Conservation (phyloP, 2,329 filamentous ascomycete genomes). For the Trichoderma brevicompactum region DNA sequence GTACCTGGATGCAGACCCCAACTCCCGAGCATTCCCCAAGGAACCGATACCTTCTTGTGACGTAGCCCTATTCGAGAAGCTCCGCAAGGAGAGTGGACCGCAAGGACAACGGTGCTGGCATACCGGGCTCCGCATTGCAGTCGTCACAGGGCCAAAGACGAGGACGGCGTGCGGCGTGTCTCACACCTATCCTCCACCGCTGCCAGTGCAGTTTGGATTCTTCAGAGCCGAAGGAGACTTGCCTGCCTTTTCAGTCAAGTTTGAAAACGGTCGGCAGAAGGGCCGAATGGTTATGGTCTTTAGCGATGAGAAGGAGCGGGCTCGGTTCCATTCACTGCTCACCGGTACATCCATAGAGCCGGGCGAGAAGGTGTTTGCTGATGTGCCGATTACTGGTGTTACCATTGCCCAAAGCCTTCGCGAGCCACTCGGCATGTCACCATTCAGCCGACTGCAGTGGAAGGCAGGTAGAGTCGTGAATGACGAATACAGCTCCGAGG, state of each 20-base stretch:
- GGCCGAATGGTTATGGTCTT: slow-evolving; percentile 81
- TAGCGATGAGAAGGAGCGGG: slow-evolving; percentile 70
- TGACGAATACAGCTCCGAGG: slow-evolving; percentile 64
- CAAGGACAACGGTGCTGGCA: slow-evolving; percentile 74
- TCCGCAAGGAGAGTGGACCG: slow-evolving; percentile 69
- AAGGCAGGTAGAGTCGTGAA: slow-evolving; percentile 74
- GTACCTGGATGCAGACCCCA: slow-evolving; percentile 75
- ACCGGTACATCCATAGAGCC: slow-evolving; percentile 71
- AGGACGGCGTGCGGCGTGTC: slow-evolving; percentile 79
- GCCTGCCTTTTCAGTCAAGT: slow-evolving; percentile 71
- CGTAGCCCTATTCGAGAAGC: slow-evolving; percentile 74
- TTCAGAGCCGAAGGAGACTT: slow-evolving; percentile 71
- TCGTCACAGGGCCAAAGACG: slow-evolving; percentile 76
- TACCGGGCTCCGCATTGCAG: slow-evolving; percentile 75
- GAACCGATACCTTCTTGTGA: slow-evolving; percentile 74
- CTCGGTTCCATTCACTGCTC: slow-evolving; percentile 72
- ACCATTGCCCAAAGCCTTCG: slow-evolving; percentile 61
- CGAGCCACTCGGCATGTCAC: slow-evolving; percentile 54
- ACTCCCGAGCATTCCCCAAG: slow-evolving; percentile 73
- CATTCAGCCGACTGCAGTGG: slow-evolving; percentile 63
- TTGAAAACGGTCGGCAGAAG: slow-evolving; percentile 66
- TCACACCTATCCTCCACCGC: slow-evolving; percentile 66
- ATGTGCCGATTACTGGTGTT: slow-evolving; percentile 69
- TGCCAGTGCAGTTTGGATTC: slow-evolving; percentile 78
- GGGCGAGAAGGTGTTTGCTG: slow-evolving; percentile 71